Base-by-base conservation (phyloP, 495 filamentous ascomycete genomes). In the Annulohypoxylon maeteangense region DNA sequence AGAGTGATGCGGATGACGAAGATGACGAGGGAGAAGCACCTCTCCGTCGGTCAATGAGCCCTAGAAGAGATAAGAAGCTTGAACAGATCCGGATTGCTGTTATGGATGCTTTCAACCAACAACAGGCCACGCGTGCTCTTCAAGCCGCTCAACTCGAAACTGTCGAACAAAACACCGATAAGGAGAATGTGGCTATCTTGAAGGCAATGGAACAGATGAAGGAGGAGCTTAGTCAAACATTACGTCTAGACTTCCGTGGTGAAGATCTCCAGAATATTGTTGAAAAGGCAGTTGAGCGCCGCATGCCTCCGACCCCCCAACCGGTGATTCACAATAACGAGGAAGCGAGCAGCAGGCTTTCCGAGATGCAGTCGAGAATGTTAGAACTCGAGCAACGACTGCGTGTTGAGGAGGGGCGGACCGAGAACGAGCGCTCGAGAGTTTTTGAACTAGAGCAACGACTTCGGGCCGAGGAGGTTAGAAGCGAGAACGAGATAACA, bases 1-100 rank as follows among this genome's bases (percentile, higher is more conserved):
- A 94, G 51, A 97, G 94, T 65, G 95, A 98, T 80, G 95, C 95
- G 1, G 95, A 98, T 69, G 95, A 98, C 68, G 94, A 97, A 75
- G 94, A 97, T 72, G 93, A 97, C 23, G 90, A 88, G n/a, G 36
- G 36, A 40, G 40, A 44, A 6, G 80, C 86, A 16, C 87, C 87
- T 23, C 83, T 86, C 31, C 88, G 90, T 12, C 89, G 86, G 14
- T 90, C 92, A 7, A 78, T 86, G 67, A 89, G 87, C 61, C 89
- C 89, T 7, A 88, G 87, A 69, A 86, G 89, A 53, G 92, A 96
- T 70, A 89, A 90, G 51, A 94, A 88, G 73, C 77, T 94, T 62
- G 93, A 97, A 68, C 93, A 93, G 81, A 89, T 98, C 70, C 93
- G 91, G 71, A 83, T 83, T 40, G 88, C 90, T 50, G 85, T 98